These are phyloP conservation scores for Phytophthora nicotianae DNA, from an alignment of 352 stramenopile species.

Conservation along the genomic window DNA sequence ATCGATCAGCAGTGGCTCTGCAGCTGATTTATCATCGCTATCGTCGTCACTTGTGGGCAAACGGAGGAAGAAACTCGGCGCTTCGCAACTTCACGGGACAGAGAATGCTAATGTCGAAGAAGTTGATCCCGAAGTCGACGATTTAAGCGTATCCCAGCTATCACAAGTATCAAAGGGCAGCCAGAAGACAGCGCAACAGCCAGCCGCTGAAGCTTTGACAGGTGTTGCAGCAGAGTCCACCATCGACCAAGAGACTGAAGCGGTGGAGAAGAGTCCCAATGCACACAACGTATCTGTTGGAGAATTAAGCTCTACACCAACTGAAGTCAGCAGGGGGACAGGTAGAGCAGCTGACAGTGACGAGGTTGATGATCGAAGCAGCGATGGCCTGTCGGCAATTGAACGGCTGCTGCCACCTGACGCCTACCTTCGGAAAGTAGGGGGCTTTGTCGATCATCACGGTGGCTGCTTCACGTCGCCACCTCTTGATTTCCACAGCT, in stretches of 20 bases:
- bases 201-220: constrained; percentile 3
- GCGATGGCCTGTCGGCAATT: constrained; percentile 10
- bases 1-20: constrained; percentile 57
- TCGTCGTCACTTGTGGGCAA: constrained; percentile 58
- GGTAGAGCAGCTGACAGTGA: constrained; percentile 6
- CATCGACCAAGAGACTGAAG: constrained; percentile 6
- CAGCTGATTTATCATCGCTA: constrained; percentile 65
- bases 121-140: constrained; percentile 2
- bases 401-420: constrained; percentile 52
- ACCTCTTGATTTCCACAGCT: constrained; percentile 62
- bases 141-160: constrained; percentile 7
- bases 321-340: background rate
- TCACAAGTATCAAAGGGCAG: constrained; percentile 12
- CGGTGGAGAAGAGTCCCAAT: constrained; percentile 1
- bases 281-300: constrained; percentile 21
- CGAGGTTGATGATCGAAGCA: constrained; percentile 8
- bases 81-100: constrained; percentile 4
- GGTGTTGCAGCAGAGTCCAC: constrained; percentile 3
- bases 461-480: constrained; percentile 55
- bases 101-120: background rate
- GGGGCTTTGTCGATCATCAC: constrained; percentile 54
- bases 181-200: background rate
- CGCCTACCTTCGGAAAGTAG: constrained; percentile 50
- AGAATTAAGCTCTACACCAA: constrained; percentile 20
- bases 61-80: constrained; percentile 12